These are phyloP conservation scores for Suhomyces bolitotheri DNA, from an alignment of 1,139 yeast species.

Conservation along the genomic window DNA sequence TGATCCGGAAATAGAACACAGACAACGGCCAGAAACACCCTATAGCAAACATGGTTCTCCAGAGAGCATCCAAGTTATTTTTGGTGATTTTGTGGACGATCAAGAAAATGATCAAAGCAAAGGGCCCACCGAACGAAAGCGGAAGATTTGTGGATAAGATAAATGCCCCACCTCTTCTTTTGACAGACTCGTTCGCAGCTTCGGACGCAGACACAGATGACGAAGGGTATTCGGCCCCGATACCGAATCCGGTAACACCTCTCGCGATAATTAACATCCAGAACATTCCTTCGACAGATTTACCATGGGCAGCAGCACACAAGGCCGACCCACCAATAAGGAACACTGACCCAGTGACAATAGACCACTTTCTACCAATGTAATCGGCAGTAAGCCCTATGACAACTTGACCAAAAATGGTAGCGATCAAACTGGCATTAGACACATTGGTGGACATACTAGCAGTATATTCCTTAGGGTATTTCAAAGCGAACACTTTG, in stretches of 20 bases:
- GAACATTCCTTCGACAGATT: conserved; percentile 54
- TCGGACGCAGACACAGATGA: conserved; percentile 70
- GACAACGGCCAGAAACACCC: conserved; percentile 75
- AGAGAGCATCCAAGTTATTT: conserved; percentile 52
- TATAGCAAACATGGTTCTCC: conserved; percentile 76
- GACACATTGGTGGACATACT: conserved; percentile 56
- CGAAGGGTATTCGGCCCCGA: conserved; percentile 78
- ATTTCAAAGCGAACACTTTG: conserved; percentile 45
- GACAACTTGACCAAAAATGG: conserved; percentile 56
- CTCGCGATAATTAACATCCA: conserved; percentile 73
- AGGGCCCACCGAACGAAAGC: conserved; percentile 73
- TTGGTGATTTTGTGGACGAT: conserved; percentile 65
- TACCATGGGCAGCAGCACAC: conserved; percentile 61
- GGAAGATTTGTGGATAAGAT: conserved; percentile 72
- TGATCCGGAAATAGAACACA: conserved; percentile 69
- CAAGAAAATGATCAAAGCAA: conserved; percentile 65
- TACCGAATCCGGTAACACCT: conserved; percentile 72
- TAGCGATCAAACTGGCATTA: conserved; percentile 58
- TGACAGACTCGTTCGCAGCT: conserved; percentile 65
- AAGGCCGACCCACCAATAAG: conserved; percentile 56
- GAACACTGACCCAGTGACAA: conserved; percentile 52
- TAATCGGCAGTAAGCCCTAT: conserved; percentile 59
- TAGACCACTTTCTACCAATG: conserved; percentile 59
- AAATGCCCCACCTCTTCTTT: conserved; percentile 64
- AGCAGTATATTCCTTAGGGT: conserved; percentile 45